phyloP scores from a whole-genome alignment of 1,284 basidiomycete genomes.

The Ustilago shanxiensis region DNA sequence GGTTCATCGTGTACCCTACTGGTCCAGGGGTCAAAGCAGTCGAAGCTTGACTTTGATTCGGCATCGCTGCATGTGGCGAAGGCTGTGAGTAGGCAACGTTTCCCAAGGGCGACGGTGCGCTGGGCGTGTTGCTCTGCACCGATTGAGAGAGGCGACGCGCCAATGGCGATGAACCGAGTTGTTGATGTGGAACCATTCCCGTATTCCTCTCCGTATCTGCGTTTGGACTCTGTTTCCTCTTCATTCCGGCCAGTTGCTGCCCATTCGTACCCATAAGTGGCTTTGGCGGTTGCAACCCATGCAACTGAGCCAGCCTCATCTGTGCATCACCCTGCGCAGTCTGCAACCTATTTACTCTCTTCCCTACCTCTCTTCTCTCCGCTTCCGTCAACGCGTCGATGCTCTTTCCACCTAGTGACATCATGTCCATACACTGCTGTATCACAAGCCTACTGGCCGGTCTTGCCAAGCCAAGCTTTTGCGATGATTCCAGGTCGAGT shows the following conservation, averaged over 20 bases:
- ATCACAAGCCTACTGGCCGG: slow-evolving; percentile 32
- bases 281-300: slow-evolving; percentile 39
- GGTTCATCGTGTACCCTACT: background rate
- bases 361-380: slow-evolving; percentile 27
- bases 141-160: background rate
- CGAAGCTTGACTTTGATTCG: slow-evolving; percentile 21
- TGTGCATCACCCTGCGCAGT: slow-evolving; percentile 48
- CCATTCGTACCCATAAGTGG: background rate
- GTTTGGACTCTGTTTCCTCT: slow-evolving; percentile 3
- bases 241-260: background rate
- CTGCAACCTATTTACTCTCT: slow-evolving; percentile 32
- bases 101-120: background rate
- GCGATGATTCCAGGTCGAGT: slow-evolving; percentile 32
- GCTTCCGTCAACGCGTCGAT: slow-evolving; percentile 18
- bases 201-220: background rate
- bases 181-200: background rate
- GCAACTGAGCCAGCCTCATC: slow-evolving; percentile 34
- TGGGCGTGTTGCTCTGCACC: background rate
- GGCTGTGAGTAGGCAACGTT: background rate
- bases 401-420: slow-evolving; percentile 29
- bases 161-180: background rate
- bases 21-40: slow-evolving; percentile 11
- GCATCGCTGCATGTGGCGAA: slow-evolving; percentile 5
- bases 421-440: slow-evolving; percentile 52
- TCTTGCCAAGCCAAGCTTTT: slow-evolving; percentile 16